Percentiles rank a stretch among this genome's conserved stretches.
phyloP scores from a whole-genome alignment of 2,329 filamentous ascomycete species.

The Penicillium sp. region DNA sequence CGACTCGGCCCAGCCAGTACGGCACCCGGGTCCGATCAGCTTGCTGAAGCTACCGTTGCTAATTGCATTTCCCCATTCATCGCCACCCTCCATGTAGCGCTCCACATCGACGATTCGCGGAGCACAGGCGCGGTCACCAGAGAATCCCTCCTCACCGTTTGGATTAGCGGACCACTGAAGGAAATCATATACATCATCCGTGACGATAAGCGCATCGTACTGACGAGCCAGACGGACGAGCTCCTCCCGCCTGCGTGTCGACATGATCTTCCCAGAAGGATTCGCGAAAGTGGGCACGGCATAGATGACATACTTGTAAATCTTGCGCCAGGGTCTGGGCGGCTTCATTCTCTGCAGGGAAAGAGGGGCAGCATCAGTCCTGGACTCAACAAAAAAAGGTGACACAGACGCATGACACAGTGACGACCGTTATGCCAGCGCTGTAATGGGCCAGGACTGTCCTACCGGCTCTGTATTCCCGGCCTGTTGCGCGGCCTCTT shows the following conservation, averaged over 20 bases:
- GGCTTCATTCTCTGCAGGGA: conserved; percentile 53
- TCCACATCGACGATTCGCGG: conserved; percentile 80
- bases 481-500: conserved; percentile 42
- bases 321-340: conserved; percentile 61
- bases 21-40: conserved; percentile 71
- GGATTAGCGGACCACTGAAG: conserved; percentile 66
- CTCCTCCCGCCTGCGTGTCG: conserved; percentile 59
- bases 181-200: conserved; percentile 93
- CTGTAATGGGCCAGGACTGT: neutral
- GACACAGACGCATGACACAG: conserved; percentile 2
- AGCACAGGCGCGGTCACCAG: conserved; percentile 46
- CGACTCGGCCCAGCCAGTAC: conserved; percentile 85
- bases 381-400: conserved; percentile 2
- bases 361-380: conserved; percentile 6
- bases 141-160: neutral
- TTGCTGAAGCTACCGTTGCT: conserved; percentile 93
- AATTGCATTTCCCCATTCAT: conserved; percentile 72
- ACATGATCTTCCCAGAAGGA: conserved; percentile 80
- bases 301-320: conserved; percentile 86
- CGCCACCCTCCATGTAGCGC: conserved; percentile 59
- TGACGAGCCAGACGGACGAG: conserved; percentile 74
- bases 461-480: conserved; percentile 46
- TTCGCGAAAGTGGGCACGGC: conserved; percentile 85
- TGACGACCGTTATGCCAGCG: neutral
- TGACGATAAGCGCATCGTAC: conserved; percentile 76